Percentiles rank a stretch among this genome's conserved stretches.
phyloP scores from a whole-genome alignment of 352 stramenopile genomes.

The Phytopythium cucurbitacearum region DNA sequence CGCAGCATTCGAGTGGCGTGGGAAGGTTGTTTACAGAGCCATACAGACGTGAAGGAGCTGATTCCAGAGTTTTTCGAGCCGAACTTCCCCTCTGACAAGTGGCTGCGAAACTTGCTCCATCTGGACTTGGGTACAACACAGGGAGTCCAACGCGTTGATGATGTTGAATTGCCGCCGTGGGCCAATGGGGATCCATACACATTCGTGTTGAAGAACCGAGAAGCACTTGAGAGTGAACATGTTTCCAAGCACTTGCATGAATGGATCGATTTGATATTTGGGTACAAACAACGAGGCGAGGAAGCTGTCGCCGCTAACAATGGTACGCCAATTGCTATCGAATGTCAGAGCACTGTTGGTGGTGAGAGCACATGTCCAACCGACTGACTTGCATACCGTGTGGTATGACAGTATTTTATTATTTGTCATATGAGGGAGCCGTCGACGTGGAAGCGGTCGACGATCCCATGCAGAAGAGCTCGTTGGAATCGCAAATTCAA shows the following conservation, averaged over 20 bases:
- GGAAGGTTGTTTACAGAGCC: constrained; percentile 77
- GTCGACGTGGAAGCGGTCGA: constrained; percentile 78
- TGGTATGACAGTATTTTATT: constrained; percentile 79
- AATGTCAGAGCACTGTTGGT: not conserved
- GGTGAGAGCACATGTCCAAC: not conserved
- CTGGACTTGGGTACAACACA: constrained; percentile 93
- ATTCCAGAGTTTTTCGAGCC: constrained; percentile 98
- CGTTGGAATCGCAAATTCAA: constrained; percentile 91
- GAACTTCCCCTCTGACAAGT: constrained; percentile 71
- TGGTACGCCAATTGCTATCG: constrained; percentile 25
- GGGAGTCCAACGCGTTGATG: constrained; percentile 78
- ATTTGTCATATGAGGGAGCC: constrained; percentile 87
- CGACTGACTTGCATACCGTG: constrained; percentile 2
- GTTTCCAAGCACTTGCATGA: constrained; percentile 93
- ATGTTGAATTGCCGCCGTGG: constrained; percentile 94
- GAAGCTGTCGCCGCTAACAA: constrained; percentile 86
- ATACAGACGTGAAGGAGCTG: constrained; percentile 98
- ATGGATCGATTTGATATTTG: constrained; percentile 99
- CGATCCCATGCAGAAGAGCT: constrained; percentile 89
- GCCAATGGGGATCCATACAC: constrained; percentile 78
- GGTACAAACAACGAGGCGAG: constrained; percentile 94
- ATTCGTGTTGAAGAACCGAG: constrained; percentile 92
- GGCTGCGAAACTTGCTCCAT: constrained; percentile 94
- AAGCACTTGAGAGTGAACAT: constrained; percentile 95
- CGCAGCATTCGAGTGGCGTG: constrained; percentile 91